Evolutionary conservation across 1,139 yeast species (phyloP).

Genomic region (Sugiyamaella castrensis): DNA sequence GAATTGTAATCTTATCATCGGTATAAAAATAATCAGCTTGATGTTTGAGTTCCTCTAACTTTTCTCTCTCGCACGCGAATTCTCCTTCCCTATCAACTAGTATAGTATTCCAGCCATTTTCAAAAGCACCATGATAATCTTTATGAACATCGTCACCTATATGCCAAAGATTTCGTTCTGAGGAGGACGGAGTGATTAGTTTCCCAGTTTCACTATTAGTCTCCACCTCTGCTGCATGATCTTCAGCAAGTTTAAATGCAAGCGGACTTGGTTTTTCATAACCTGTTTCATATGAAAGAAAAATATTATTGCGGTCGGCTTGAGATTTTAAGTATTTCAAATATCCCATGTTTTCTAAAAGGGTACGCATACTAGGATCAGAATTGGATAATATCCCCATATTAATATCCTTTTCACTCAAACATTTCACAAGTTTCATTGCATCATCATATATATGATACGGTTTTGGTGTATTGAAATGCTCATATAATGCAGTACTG

Average conservation of each 20-base stretch:
- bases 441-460: constrained; percentile 28
- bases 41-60: not conserved
- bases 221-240: not conserved
- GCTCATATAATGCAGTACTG: constrained; percentile 23
- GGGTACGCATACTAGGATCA: constrained; percentile 27
- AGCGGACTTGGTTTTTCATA: constrained; percentile 27
- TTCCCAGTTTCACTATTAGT: too few species aligned
- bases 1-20: constrained; percentile 1
- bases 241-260: constrained; percentile 23
- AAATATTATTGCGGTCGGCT: constrained; percentile 5
- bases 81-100: constrained; percentile 26
- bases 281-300: constrained; percentile 28
- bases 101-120: constrained; percentile 31
- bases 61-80: not conserved
- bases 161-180: constrained; percentile 24
- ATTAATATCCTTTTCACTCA: constrained; percentile 15
- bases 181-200: too few species aligned
- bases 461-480: constrained; percentile 26
- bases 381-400: constrained; percentile 32
- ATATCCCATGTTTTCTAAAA: constrained; percentile 24
- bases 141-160: constrained; percentile 31
- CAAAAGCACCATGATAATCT: constrained; percentile 27
- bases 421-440: constrained; percentile 13
- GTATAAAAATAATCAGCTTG: constrained; percentile 1
- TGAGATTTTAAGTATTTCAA: constrained; percentile 13